Evolutionary conservation across 2,329 filamentous ascomycete species (phyloP).

Genomic region (Thermothelomyces thermophilus): DNA sequence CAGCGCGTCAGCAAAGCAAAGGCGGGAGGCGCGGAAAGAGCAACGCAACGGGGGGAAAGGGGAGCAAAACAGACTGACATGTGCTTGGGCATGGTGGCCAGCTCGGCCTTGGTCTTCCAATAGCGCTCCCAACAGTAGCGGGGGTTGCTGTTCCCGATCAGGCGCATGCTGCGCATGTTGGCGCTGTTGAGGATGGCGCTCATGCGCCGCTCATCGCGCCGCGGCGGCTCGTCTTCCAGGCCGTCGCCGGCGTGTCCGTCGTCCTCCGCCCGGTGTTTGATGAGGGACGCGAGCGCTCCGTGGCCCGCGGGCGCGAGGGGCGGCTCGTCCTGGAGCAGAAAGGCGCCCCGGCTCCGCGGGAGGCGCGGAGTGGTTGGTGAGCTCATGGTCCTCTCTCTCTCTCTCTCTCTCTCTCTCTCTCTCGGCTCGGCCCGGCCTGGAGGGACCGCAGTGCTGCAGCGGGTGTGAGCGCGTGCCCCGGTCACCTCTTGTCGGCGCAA

Average conservation of each 20-base stretch:
- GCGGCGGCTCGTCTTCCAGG: slow-evolving; percentile 38
- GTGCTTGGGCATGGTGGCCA: slow-evolving; percentile 64
- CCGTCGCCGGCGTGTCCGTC: slow-evolving; percentile 23
- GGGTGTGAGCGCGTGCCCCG: too few relatives aligned
- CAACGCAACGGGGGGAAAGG: background rate
- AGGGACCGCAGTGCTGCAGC: too few relatives aligned
- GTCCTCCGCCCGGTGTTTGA: slow-evolving; percentile 43
- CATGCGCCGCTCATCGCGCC: slow-evolving; percentile 52
- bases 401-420: background rate
- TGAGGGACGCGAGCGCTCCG: slow-evolving; percentile 31
- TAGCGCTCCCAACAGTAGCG: slow-evolving; percentile 82
- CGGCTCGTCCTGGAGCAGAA: slow-evolving; percentile 38
- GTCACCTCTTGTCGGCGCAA: too few relatives aligned
- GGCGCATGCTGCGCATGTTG: slow-evolving; percentile 71
- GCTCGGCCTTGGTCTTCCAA: slow-evolving; percentile 72
- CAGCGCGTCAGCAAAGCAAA: background rate
- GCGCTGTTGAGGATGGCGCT: slow-evolving; percentile 57
- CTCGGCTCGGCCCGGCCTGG: too few relatives aligned
- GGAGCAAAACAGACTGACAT: slow-evolving; percentile 39
- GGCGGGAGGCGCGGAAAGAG: background rate
- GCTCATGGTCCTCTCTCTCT: slow-evolving; percentile 18
- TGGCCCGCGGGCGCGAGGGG: slow-evolving; percentile 41
- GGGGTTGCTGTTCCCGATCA: slow-evolving; percentile 85
- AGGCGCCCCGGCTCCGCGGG: slow-evolving; percentile 20
- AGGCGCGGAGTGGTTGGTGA: slow-evolving; percentile 20